Evolutionary conservation across 352 stramenopile species (phyloP), one percentile per base, ranked within the genome.

Genomic region (Phytophthora cajani): DNA sequence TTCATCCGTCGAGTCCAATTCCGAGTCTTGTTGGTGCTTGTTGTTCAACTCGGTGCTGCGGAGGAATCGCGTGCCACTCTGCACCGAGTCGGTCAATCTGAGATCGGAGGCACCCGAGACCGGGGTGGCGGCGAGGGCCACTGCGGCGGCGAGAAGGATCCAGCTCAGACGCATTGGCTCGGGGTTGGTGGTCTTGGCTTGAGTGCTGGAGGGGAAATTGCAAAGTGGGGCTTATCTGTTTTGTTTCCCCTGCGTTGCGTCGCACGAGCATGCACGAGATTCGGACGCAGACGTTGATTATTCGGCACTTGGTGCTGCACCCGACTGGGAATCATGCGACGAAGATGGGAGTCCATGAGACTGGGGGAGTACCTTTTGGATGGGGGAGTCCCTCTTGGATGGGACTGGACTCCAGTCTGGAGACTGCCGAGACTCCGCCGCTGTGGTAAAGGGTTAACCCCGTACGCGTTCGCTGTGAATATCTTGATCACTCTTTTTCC

Each of bases 101-200:
- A 51, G 17, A 17, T 42, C 53, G 7, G 53, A 30, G 40, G 54
- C 23, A 9, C 38, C 55, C 5, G 21, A 62, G 7, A 62, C 54
- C 10, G 54, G 12, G 16, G 8, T 10, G 7, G 21, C 23, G 55
- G 27, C 38, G 12, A 62, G 36, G 17, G 38, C 25, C n/a, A 21
- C 21, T n/a, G 38, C 23, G 52, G 55, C 36, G 5, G 47, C 32
- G 46, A 62, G 38, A 16, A 62, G 23, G 33, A 60, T 12, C 19
- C 21, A 50, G 19, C 32, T 50, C 19, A 50, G 5, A 33, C 54
- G 54, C 54, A 60, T 60, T 32, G 27, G 54, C 11, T 25, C 16
- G 27, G 6, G 14, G 6, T 16, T 17, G 3, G 36, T 6, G 36
- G 21, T n/a, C 23, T 59, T 5, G 53, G 11, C 53, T 59, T 59